These are phyloP conservation scores for Colletotrichum liriopes DNA, from an alignment of 2,329 filamentous ascomycete genomes.

Conservation along the genomic window DNA sequence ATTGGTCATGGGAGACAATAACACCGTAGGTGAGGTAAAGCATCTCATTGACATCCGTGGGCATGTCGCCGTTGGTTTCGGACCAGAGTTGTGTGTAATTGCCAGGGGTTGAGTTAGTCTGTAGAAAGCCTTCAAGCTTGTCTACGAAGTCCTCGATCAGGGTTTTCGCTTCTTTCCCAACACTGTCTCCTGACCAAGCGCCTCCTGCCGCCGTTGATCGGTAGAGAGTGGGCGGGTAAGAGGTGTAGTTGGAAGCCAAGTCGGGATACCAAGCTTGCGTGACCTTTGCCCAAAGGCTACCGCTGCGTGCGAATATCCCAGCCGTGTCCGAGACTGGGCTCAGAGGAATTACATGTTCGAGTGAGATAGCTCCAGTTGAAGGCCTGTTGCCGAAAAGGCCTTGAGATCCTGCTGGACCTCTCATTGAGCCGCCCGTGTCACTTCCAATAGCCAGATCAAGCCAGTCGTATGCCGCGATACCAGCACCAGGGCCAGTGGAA, in stretches of 20 bases:
- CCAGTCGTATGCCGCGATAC: constrained; percentile 46
- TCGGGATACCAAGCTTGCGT: constrained; percentile 32
- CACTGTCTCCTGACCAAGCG: not conserved
- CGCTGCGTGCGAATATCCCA: constrained; percentile 30
- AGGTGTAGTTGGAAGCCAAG: constrained; percentile 49
- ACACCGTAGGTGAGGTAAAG: constrained; percentile 52
- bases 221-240: constrained; percentile 47
- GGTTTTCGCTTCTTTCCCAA: not conserved
- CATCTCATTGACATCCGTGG: constrained; percentile 45
- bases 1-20: constrained; percentile 55
- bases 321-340: constrained; percentile 45
- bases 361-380: constrained; percentile 54
- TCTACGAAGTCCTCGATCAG: constrained; percentile 44
- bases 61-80: constrained; percentile 32
- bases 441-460: constrained; percentile 46
- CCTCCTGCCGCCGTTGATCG: constrained; percentile 3
- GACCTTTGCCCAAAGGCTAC: constrained; percentile 18
- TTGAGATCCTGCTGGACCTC: constrained; percentile 55
- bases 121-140: constrained; percentile 48
- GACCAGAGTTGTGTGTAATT: constrained; percentile 48
- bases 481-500: constrained; percentile 45
- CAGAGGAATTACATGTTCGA: constrained; percentile 60
- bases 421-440: constrained; percentile 43
- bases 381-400: constrained; percentile 63
- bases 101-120: constrained; percentile 13